These are phyloP conservation scores for Fusarium fracticaudum DNA, from an alignment of 2,329 filamentous ascomycete genomes.

Conservation along the genomic window DNA sequence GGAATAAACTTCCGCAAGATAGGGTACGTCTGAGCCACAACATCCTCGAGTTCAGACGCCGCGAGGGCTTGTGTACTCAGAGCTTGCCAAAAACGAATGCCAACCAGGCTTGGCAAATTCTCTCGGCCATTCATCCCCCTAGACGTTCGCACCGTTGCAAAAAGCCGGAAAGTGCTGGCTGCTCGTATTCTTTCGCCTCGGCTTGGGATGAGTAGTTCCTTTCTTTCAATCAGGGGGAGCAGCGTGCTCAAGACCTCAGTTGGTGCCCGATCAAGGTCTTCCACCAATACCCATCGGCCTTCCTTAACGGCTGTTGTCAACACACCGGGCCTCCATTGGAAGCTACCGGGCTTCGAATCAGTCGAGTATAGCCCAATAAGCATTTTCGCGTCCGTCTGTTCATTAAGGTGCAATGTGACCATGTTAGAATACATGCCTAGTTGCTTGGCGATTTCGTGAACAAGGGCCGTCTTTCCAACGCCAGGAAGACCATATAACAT, in stretches of 20 bases:
- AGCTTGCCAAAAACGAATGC: constrained; percentile 85
- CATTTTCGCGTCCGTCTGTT: constrained; percentile 98
- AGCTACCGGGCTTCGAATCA: constrained; percentile 85
- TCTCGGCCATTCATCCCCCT: constrained; percentile 73
- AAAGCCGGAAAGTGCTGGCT: constrained; percentile 84
- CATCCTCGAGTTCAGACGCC: constrained; percentile 75
- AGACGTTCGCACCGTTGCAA: constrained; percentile 88
- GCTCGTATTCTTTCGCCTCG: constrained; percentile 87
- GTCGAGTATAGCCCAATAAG: constrained; percentile 94
- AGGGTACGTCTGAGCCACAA: constrained; percentile 77
- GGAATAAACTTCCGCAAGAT: constrained; percentile 70
- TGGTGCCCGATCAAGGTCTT: constrained; percentile 94
- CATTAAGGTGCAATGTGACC: constrained; percentile 95
- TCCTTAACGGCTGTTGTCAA: constrained; percentile 93
- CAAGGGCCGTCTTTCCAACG: constrained; percentile 87
- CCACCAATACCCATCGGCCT: constrained; percentile 95
- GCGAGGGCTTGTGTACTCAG: constrained; percentile 75
- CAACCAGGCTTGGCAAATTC: constrained; percentile 78
- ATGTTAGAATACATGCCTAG: constrained; percentile 83
- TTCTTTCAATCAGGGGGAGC: constrained; percentile 88
- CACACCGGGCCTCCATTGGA: constrained; percentile 91
- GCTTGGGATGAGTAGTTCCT: constrained; percentile 90
- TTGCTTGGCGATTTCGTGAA: constrained; percentile 82
- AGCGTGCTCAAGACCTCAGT: constrained; percentile 95
- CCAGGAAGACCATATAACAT: constrained; percentile 85